These are phyloP conservation scores for Lachancea thermotolerans DNA, from an alignment of 805 yeast genomes.

Conservation along the genomic window DNA sequence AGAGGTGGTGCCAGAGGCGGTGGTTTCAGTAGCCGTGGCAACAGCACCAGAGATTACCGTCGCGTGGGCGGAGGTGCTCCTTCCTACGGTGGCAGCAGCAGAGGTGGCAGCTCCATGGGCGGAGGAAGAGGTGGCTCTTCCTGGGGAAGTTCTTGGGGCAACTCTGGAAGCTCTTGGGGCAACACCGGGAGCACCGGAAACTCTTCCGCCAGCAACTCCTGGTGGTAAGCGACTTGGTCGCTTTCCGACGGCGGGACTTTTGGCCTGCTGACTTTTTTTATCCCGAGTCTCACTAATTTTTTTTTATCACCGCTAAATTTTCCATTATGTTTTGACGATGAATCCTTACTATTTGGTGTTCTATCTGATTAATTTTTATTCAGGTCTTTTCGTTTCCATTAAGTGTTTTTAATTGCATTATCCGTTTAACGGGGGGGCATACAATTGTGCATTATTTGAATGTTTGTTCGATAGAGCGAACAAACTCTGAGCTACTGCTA, in stretches of 20 bases:
- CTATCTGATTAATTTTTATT: conserved; percentile 6
- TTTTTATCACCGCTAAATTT: conserved; percentile 1
- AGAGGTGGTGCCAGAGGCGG: conserved; percentile 47
- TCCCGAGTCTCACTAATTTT: neutral
- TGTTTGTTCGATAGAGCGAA: conserved; percentile 2
- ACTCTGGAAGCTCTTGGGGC: conserved; percentile 9
- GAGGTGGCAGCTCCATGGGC: conserved; percentile 33
- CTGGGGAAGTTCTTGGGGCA: conserved; percentile 16
- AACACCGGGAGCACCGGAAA: conserved; percentile 19
- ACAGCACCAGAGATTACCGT: conserved; percentile 46
- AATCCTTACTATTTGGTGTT: conserved; percentile 11
- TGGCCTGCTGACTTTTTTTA: neutral
- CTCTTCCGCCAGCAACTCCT: conserved; percentile 29
- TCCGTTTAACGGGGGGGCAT: conserved; percentile 17
- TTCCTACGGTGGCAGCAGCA: conserved; percentile 22
- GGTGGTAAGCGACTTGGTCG: conserved; percentile 5
- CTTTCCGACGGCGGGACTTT: neutral
- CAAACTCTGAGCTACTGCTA: conserved; percentile 1
- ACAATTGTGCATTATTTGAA: conserved; percentile 22
- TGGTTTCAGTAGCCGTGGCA: conserved; percentile 35
- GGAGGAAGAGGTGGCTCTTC: conserved; percentile 26
- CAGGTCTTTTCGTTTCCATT: conserved; percentile 8
- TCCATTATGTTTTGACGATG: conserved; percentile 5
- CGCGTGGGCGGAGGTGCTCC: conserved; percentile 29
- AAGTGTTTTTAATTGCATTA: conserved; percentile 9